Percentiles rank a stretch among this genome's conserved stretches.
These are phyloP conservation scores for Calamus simplicifolius DNA, from an alignment of 176 grass and related monocot species.

Conservation along the genomic window DNA sequence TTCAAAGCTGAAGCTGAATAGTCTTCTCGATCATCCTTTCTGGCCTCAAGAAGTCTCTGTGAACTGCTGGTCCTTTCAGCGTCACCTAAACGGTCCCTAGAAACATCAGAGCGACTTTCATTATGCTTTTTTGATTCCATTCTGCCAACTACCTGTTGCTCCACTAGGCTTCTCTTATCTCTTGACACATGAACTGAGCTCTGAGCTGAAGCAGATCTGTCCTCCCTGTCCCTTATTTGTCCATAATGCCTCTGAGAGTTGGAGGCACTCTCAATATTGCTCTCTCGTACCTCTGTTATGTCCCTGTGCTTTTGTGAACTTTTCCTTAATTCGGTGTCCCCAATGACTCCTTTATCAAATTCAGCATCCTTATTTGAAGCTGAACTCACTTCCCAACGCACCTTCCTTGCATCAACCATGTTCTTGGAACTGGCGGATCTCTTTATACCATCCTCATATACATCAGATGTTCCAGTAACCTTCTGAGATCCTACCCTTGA, in stretches of 20 bases:
- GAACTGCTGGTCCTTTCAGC: constrained; percentile 14
- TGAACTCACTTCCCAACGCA: background rate
- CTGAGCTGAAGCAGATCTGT: constrained; percentile 9
- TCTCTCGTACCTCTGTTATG: background rate
- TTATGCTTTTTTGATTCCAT: constrained; percentile 44
- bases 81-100: constrained; percentile 13
- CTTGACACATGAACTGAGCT: constrained; percentile 46
- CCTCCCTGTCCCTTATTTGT: constrained; percentile 2
- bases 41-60: constrained; percentile 9
- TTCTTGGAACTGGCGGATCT: background rate
- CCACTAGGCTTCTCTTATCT: constrained; percentile 52
- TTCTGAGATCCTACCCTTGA: constrained; percentile 2
- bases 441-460: background rate
- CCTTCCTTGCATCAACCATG: background rate
- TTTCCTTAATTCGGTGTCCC: background rate
- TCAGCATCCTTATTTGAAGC: constrained; percentile 1
- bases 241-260: background rate
- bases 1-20: constrained; percentile 18
- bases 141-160: constrained; percentile 44
- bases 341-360: background rate
- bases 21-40: constrained; percentile 2
- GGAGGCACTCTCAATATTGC: background rate
- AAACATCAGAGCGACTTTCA: constrained; percentile 38
- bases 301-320: constrained; percentile 1
- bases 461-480: background rate